Base-by-base conservation (phyloP, 2,329 filamentous ascomycete genomes). In the Diaporthe sp. region DNA sequence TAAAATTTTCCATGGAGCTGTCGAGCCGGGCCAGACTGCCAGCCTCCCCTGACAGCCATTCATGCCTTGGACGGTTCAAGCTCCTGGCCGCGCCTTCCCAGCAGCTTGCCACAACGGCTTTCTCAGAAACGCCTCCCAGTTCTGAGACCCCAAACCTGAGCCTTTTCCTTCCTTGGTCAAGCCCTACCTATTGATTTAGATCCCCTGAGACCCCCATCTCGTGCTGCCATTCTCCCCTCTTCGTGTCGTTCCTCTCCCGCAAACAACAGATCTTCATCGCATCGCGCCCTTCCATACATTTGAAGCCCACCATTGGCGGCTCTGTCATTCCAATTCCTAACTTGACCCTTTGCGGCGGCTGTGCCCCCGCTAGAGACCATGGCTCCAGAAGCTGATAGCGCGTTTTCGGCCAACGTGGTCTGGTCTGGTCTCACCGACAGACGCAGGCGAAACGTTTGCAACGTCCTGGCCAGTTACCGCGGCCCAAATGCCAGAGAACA, bases 51-150 rank as follows among this genome's bases (percentile, higher is more conserved):
- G 25, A 9, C 15, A 10, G 25, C 9, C 19, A 5, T 32, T 17
- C 32, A n/a, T 37, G 9, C 22, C 15, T 37, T 58, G 22, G 9
- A 9, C 2, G n/a, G 8, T 8, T 25, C 32, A 22, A 32, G 58
- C 58, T 44, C 56, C 58, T 63, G 25, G 58, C 39, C 25, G 25
- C 37, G 9, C 58, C 58, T 63, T 63, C 58, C 58, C 37, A 44
- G 10, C 15, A 63, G 55, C 55, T n/a, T 25, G 1, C 58, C 22
- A 37, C 37, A 63, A 30, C 17, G 8, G 3, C 25, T 13, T 12
- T 19, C 37, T 5, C 15, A 22, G 7, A 30, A 8, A 10, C 19
- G 3, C 8, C 15, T 58, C 4, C n/a, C 37, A 61, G 0, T 2
- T 7, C 9, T 5, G 15, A 7, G 39, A 12, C 7, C 30, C 1